Conservation (phyloP, 805 yeast genomes). For the Candida arabinofermentans region DNA sequence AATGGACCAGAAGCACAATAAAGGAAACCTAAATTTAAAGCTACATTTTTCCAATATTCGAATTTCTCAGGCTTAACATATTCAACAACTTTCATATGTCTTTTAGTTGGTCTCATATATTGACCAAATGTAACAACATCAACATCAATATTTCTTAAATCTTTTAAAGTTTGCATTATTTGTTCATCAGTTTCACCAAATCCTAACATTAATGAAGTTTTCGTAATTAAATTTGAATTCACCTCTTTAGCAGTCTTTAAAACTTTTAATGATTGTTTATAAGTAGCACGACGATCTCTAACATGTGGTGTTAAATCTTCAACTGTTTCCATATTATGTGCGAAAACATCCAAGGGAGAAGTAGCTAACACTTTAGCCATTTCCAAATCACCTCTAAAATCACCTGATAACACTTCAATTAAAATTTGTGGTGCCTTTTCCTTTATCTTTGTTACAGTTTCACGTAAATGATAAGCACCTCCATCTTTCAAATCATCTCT, state of each 20-base stretch:
- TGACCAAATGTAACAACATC: constrained; percentile 99
- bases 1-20: constrained; percentile 98
- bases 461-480: constrained; percentile 86
- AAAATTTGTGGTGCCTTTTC: constrained; percentile 84
- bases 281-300: constrained; percentile 95
- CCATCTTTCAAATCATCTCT: constrained; percentile 93
- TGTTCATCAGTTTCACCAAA: constrained; percentile 96
- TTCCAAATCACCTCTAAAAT: constrained; percentile 84
- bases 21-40: constrained; percentile 84
- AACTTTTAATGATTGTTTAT: constrained; percentile 79
- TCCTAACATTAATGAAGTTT: constrained; percentile 94
- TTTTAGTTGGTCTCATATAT: constrained; percentile 97
- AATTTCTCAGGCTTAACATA: constrained; percentile 92
- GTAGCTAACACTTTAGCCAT: constrained; percentile 76
- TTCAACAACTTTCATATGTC: constrained; percentile 98
- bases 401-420: constrained; percentile 93
- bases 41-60: constrained; percentile 86
- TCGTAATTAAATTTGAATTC: constrained; percentile 74
- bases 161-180: constrained; percentile 66
- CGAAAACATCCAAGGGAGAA: constrained; percentile 92
- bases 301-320: constrained; percentile 92
- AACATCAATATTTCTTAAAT: constrained; percentile 70
- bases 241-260: constrained; percentile 75
- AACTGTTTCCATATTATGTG: constrained; percentile 95
- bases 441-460: constrained; percentile 82